Percentiles rank a stretch among this genome's conserved stretches.
Conservation (phyloP, 1,139 yeast genomes). For the Torulaspora pretoriensis region DNA sequence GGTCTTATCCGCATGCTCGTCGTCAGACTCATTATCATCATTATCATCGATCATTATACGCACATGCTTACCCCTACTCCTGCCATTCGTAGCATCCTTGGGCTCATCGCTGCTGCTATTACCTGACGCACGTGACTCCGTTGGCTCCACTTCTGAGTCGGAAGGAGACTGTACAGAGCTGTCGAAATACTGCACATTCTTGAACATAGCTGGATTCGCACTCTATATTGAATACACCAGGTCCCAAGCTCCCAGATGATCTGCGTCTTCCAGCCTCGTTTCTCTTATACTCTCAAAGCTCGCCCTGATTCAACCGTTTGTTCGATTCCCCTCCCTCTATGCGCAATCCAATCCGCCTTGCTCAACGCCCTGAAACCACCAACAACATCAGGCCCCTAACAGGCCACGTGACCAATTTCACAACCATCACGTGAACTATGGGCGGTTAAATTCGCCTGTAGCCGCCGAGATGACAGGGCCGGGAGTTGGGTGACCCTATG, state of each 20-base stretch:
- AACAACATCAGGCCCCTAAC: not conserved
- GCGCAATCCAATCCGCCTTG: not conserved
- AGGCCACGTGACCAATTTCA: not conserved
- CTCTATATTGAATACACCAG: not conserved
- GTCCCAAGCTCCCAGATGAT: too few species aligned
- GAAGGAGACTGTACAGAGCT: constrained; percentile 40
- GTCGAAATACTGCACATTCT: constrained; percentile 24
- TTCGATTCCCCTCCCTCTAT: constrained; percentile 6
- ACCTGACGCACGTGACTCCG: constrained; percentile 14
- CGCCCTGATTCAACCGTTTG: constrained; percentile 1
- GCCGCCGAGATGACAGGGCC: not conserved
- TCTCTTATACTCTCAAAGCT: not conserved
- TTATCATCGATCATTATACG: constrained; percentile 14
- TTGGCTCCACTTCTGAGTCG: constrained; percentile 28
- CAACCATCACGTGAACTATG: too few species aligned
- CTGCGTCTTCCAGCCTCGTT: not conserved
- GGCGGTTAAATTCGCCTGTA: not conserved
- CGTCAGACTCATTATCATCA: constrained; percentile 6
- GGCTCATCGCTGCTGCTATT: not conserved
- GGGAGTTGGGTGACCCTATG: too few species aligned
- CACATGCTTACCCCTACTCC: constrained; percentile 17
- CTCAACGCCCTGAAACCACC: constrained; percentile 1
- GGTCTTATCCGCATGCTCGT: constrained; percentile 7
- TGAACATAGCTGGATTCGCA: constrained; percentile 19
- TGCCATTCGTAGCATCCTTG: not conserved